Base-by-base conservation (phyloP, 805 yeast genomes). In the Yarrowia sp. region DNA sequence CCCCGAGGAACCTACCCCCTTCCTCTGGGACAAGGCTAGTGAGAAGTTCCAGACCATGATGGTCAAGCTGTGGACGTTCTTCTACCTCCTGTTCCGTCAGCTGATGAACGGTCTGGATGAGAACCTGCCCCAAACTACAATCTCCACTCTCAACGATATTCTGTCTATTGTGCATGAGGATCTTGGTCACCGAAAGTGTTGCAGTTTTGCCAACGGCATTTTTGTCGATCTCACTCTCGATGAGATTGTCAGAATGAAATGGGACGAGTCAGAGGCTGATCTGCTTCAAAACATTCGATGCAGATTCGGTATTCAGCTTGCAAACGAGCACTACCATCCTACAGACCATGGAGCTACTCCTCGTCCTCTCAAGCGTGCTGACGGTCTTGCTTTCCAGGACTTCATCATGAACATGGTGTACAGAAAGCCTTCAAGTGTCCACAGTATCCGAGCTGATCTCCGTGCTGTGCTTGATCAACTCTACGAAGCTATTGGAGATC, bases 221-320 rank as follows among this genome's bases (percentile, higher is more conserved):
- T 88, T 93, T 70, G 79, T 95, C 64, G 80, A 82, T 16, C 78
- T 89, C 36, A 80, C 89, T 0, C 89, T 92, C 72, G 79, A 81
- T 9, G 81, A 84, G 19, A 78, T 90, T 42, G 79, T 86, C 15
- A 72, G 79, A 0, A 77, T 84, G 36, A 78, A 81, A 22, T 76
- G 80, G 69, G 82, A 81, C 2, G 83, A 82, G 5, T 82, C 89
- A 2, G 93, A 89, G 56, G 81, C 82, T 9, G 95, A 92, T 55
- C 76, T 94, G 58, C 83, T 91, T 9, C 98, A 94, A 74, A 82
- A 91, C 42, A 78, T 95, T 26, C 82, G 87, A 71, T 95, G 99
- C 75, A 83, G 90, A 10, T 92, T 89, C 73, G 96, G 92, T 55
- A 82, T 91, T 64, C 78, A 81, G 1, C 79, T 92, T 3, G 80